phyloP scores from a whole-genome alignment of 768 basidiomycete genomes.

The Xerocomellus dryophilus region DNA sequence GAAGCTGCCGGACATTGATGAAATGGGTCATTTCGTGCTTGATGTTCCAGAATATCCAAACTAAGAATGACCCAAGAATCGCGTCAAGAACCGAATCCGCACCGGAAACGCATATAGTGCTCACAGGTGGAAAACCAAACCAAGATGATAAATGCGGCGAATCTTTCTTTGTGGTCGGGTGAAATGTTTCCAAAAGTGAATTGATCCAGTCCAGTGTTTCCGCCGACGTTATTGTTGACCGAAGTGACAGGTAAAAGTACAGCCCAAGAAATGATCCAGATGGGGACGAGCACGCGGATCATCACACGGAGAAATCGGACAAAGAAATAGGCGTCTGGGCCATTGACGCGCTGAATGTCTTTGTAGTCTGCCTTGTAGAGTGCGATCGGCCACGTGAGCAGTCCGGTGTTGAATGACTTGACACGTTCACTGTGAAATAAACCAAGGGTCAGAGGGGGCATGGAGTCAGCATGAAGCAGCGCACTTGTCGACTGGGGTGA shows the following conservation, averaged over 20 bases:
- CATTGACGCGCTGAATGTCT: slow-evolving; percentile 65
- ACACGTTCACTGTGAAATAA: slow-evolving; percentile 50
- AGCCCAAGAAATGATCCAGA: slow-evolving; percentile 88
- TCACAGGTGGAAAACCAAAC: slow-evolving; percentile 76
- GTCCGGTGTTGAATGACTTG: slow-evolving; percentile 44
- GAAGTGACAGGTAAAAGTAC: slow-evolving; percentile 76
- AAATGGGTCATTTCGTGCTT: slow-evolving; percentile 78
- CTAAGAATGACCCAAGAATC: slow-evolving; percentile 34
- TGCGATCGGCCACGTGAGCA: slow-evolving; percentile 65
- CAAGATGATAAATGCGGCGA: slow-evolving; percentile 75
- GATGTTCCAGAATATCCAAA: slow-evolving; percentile 85
- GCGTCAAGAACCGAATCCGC: not conserved
- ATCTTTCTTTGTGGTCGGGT: slow-evolving; percentile 48
- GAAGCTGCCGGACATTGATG: slow-evolving; percentile 72
- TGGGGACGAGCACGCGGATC: slow-evolving; percentile 76
- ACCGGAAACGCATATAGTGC: slow-evolving; percentile 23
- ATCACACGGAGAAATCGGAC: slow-evolving; percentile 88
- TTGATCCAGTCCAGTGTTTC: slow-evolving; percentile 55
- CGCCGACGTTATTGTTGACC: slow-evolving; percentile 45
- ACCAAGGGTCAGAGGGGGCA: not conserved
- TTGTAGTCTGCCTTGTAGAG: slow-evolving; percentile 61
- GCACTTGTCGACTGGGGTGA: slow-evolving; percentile 47
- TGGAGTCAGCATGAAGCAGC: slow-evolving; percentile 13
- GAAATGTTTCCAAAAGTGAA: slow-evolving; percentile 84
- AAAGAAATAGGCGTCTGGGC: slow-evolving; percentile 91